phyloP scores from a whole-genome alignment of 208 protist species.

The Ichthyophonus hoferi region DNA sequence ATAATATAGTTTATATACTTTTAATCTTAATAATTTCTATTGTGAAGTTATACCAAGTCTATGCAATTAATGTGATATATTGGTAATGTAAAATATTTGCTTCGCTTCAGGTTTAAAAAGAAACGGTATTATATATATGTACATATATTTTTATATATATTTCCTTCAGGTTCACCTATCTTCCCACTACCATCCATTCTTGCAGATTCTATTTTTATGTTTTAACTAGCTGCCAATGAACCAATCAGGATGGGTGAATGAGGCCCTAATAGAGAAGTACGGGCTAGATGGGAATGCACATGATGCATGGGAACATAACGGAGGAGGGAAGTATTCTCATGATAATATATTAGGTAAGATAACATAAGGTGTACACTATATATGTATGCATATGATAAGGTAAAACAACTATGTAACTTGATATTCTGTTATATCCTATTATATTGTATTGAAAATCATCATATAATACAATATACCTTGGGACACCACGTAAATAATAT shows the following conservation, averaged over 20 bases:
- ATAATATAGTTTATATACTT: neutral
- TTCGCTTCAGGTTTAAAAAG: neutral
- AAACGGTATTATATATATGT: neutral
- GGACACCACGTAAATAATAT: no score
- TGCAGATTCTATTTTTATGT: no score
- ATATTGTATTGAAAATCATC: no score
- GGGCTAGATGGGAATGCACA: neutral
- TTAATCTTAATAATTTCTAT: no score
- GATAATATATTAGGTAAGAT: conserved; percentile 19
- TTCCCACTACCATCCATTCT: neutral
- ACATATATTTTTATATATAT: no score
- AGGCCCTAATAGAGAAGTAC: neutral
- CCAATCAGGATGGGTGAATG: conserved; percentile 20
- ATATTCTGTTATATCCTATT: no score
- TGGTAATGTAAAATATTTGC: neutral
- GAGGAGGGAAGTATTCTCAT: conserved; percentile 34
- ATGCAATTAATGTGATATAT: neutral
- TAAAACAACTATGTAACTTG: no score
- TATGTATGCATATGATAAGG: no score
- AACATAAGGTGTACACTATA: neutral
- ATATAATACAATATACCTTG: no score
- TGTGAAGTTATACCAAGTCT: no score
- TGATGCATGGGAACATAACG: conserved; percentile 36
- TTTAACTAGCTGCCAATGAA: neutral
- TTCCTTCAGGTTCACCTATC: no score